Evolutionary conservation across 768 basidiomycete species (phyloP), one percentile per base, ranked within the genome.

Genomic region (Lactarius hatsudake): DNA sequence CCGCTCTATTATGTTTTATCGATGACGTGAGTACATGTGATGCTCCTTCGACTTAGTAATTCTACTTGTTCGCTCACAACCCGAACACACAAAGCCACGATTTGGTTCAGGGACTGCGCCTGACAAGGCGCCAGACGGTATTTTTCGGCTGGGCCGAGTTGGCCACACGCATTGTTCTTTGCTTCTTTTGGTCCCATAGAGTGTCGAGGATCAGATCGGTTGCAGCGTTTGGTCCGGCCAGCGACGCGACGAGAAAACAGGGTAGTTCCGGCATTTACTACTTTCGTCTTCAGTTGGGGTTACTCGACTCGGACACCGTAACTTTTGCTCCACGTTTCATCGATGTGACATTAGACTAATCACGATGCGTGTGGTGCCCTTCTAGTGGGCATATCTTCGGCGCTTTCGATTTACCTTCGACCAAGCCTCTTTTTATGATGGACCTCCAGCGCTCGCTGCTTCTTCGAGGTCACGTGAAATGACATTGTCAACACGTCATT

Each of bases 11-110:
- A 51, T n/a, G n/a, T 23, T 23, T 51, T 28, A 55, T 55, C 62
- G 42, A 64, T 68, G 67, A 68, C 59, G 67, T 13, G 54, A 54
- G 26, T n/a, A 1, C 61, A 62, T 67, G 62, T 62, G 65, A 63
- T 51, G 32, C 28, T 40, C 8, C 20, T 3, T 40, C 12, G 12
- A 38, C 58, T 59, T 18, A 59, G 30, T 59, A 40, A 40, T 59
- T 38, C 58, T 5, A 18, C 58, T 38, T 7, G 23, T 34, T 58
- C 56, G 56, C 56, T 63, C 34, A 36, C 32, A 40, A 40, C n/a
- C 56, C 32, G 63, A 64, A 64, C 18, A 56, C 20, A 28, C n/a
- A 18, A 42, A 7, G 42, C 7, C 42, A 42, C 15, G 42, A 42
- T 42, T 42, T 18, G 17, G 42, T 15, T 42, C 42, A 42, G 42